These are phyloP conservation scores for Camillea tinctor DNA, from an alignment of 2,329 filamentous ascomycete genomes.

Conservation along the genomic window DNA sequence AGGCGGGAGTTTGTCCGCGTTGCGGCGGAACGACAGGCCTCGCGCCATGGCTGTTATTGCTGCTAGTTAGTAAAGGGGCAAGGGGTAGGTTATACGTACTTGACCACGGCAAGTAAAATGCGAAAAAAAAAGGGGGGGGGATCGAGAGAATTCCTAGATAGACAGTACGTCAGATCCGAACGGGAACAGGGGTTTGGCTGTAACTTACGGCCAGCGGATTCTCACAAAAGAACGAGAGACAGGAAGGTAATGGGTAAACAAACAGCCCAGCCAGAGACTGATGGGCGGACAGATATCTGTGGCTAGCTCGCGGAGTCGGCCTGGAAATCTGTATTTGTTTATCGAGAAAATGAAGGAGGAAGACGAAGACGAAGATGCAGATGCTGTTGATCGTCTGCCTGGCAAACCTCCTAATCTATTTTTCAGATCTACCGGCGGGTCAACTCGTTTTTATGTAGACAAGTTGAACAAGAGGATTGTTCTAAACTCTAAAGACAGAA, in stretches of 20 bases:
- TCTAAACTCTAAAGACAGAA: neutral
- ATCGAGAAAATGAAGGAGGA: neutral
- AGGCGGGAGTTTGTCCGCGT: neutral
- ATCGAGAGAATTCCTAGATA: neutral
- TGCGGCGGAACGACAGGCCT: constrained; percentile 5
- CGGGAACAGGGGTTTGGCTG: too few species aligned
- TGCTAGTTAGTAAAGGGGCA: neutral
- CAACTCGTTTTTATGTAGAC: neutral
- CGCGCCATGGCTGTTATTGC: neutral
- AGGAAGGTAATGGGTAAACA: neutral
- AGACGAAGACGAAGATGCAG: neutral
- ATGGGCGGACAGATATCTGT: neutral
- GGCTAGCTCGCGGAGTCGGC: neutral
- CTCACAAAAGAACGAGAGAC: neutral
- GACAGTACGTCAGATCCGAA: neutral
- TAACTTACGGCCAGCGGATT: neutral
- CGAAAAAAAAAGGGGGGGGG: neutral
- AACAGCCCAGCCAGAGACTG: too few species aligned
- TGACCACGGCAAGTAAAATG: too few species aligned
- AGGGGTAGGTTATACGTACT: neutral
- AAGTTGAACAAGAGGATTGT: neutral
- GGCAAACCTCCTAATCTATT: neutral
- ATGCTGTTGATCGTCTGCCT: neutral
- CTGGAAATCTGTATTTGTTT: neutral
- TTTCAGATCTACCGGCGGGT: too few species aligned